These are phyloP conservation scores for Aspergillus brunneoviolaceus DNA, from an alignment of 2,329 filamentous ascomycete species.

Conservation along the genomic window DNA sequence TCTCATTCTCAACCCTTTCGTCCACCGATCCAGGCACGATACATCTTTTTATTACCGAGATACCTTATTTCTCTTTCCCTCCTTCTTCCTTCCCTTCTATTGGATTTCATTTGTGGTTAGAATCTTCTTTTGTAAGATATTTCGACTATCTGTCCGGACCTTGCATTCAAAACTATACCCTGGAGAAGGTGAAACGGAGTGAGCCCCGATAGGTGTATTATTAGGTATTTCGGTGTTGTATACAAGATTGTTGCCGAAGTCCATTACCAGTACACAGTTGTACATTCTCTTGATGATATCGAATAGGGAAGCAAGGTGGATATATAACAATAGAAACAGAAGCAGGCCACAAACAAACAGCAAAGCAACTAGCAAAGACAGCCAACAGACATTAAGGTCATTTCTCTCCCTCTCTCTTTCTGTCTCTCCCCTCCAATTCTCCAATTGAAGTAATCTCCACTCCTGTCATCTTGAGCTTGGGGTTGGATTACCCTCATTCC, in stretches of 20 bases:
- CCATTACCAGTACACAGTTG: not conserved
- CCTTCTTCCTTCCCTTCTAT: not conserved
- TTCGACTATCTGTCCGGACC: not conserved
- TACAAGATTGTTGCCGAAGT: not conserved
- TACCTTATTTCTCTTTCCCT: not conserved
- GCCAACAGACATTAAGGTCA: too few relatives aligned
- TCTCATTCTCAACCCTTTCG: conserved; percentile 4
- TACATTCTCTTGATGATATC: too few relatives aligned
- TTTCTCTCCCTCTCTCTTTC: too few relatives aligned
- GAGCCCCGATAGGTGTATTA: not conserved
- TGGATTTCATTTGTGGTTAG: not conserved
- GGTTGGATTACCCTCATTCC: too few relatives aligned
- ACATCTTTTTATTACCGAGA: conserved; percentile 2
- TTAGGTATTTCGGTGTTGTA: not conserved
- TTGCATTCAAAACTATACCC: not conserved
- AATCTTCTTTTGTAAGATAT: not conserved
- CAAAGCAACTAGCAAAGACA: not conserved
- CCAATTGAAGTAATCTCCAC: too few relatives aligned
- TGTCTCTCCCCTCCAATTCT: not conserved
- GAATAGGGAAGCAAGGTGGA: not conserved
- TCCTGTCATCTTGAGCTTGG: too few relatives aligned
- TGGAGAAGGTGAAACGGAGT: not conserved
- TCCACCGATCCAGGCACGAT: conserved; percentile 6
- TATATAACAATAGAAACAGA: not conserved
- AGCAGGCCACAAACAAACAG: not conserved